These are phyloP conservation scores for Solanum appendiculatum DNA, from an alignment of 257 asterid species.

Conservation along the genomic window DNA sequence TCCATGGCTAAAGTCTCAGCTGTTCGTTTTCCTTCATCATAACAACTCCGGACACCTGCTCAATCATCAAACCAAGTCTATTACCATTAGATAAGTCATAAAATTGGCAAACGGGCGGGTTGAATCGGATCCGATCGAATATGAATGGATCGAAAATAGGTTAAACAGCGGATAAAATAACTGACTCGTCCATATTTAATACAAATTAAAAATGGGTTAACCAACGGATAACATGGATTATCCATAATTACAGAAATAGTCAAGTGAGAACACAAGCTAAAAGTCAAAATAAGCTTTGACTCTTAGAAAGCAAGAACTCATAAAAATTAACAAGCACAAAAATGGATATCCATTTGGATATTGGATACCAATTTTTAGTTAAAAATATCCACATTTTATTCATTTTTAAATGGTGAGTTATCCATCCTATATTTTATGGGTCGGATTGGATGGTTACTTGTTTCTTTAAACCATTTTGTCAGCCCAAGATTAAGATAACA, in stretches of 20 bases:
- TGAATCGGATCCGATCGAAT: not conserved
- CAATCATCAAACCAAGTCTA: not conserved
- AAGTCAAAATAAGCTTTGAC: too few relatives aligned
- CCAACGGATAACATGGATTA: not conserved
- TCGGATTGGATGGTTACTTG: not conserved
- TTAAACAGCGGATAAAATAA: not conserved
- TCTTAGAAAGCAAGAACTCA: not conserved
- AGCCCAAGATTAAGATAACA: not conserved
- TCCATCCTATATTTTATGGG: not conserved
- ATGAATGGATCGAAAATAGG: not conserved
- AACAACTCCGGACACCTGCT: conserved; percentile 87
- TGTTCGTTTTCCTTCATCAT: conserved; percentile 84
- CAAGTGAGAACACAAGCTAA: too few relatives aligned
- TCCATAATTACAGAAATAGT: not conserved
- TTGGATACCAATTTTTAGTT: not conserved
- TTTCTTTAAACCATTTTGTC: not conserved
- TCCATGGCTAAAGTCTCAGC: conserved; percentile 93
- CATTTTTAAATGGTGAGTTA: not conserved
- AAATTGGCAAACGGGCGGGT: not conserved
- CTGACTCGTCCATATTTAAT: not conserved
- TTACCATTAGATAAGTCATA: not conserved
- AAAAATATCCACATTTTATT: not conserved
- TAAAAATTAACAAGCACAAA: not conserved
- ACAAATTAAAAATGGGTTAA: not conserved
- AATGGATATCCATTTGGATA: not conserved